Conservation (phyloP, 2,329 filamentous ascomycete genomes). For the Passalora sequoiae region DNA sequence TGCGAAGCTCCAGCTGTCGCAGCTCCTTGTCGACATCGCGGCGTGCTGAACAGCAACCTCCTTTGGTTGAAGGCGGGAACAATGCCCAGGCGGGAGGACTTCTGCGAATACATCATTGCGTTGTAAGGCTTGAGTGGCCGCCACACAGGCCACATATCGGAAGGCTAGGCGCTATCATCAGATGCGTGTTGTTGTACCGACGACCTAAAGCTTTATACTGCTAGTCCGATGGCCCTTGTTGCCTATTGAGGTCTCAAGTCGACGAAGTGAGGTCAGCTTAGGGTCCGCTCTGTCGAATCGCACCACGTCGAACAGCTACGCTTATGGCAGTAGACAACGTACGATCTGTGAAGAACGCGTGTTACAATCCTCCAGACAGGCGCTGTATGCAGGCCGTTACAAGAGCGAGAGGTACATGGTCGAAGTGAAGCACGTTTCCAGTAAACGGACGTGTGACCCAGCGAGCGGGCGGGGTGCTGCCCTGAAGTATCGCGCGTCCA, state of each 20-base stretch:
- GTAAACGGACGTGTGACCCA: too few relatives aligned
- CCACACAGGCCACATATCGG: constrained; percentile 31
- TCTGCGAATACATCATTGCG: constrained; percentile 7
- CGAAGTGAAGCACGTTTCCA: too few relatives aligned
- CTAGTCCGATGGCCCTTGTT: too few relatives aligned
- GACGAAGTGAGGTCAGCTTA: too few relatives aligned
- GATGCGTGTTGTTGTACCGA: not conserved
- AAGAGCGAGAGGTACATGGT: too few relatives aligned
- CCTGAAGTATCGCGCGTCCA: too few relatives aligned
- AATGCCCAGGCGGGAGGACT: constrained; percentile 6
- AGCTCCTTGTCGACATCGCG: constrained; percentile 18
- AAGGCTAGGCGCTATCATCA: constrained; percentile 22
- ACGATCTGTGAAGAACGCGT: not conserved
- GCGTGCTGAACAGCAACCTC: constrained; percentile 20
- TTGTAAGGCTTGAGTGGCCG: constrained; percentile 26
- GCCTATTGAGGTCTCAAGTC: too few relatives aligned
- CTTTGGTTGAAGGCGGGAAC: constrained; percentile 13
- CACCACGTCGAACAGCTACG: not conserved
- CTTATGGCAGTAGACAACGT: not conserved
- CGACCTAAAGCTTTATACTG: not conserved
- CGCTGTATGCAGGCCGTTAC: too few relatives aligned
- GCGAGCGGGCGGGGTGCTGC: too few relatives aligned
- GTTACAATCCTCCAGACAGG: too few relatives aligned
- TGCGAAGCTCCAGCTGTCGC: constrained; percentile 8
- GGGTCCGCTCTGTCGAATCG: not conserved